Evolutionary conservation across 345 rosid genomes (phyloP).

Genomic region (Rhodamnia rubescens): DNA sequence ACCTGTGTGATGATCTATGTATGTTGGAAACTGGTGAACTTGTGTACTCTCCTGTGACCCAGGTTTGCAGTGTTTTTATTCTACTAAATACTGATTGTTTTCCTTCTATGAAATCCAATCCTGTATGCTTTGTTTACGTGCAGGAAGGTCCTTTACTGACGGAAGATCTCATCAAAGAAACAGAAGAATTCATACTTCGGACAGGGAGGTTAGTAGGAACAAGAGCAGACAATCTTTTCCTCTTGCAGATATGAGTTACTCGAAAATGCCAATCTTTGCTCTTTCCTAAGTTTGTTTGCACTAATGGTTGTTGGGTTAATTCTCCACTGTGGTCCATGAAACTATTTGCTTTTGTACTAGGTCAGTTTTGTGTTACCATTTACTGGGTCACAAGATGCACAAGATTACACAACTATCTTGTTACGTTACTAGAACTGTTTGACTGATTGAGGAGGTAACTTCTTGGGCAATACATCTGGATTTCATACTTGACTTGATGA

Average conservation of each 20-base stretch:
- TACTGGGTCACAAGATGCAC: neutral
- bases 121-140: slow-evolving; percentile 7
- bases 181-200: slow-evolving; percentile 89
- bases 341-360: neutral
- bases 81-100: neutral
- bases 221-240: neutral
- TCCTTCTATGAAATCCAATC: neutral
- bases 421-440: neutral
- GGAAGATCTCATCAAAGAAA: slow-evolving; percentile 91
- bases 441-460: neutral
- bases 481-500: neutral
- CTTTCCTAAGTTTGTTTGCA: neutral
- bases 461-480: neutral
- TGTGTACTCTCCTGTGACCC: slow-evolving; percentile 70
- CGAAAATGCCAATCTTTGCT: neutral
- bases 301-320: neutral
- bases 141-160: slow-evolving; percentile 95
- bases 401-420: neutral
- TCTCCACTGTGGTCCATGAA: neutral
- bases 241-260: neutral
- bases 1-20: slow-evolving; percentile 39
- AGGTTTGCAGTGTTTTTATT: slow-evolving; percentile 37
- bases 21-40: slow-evolving; percentile 95
- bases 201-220: slow-evolving; percentile 72
- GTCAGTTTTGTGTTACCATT: neutral